Evolutionary conservation across 2,329 filamentous ascomycete genomes (phyloP).

Genomic region (Rutstroemia sp.): DNA sequence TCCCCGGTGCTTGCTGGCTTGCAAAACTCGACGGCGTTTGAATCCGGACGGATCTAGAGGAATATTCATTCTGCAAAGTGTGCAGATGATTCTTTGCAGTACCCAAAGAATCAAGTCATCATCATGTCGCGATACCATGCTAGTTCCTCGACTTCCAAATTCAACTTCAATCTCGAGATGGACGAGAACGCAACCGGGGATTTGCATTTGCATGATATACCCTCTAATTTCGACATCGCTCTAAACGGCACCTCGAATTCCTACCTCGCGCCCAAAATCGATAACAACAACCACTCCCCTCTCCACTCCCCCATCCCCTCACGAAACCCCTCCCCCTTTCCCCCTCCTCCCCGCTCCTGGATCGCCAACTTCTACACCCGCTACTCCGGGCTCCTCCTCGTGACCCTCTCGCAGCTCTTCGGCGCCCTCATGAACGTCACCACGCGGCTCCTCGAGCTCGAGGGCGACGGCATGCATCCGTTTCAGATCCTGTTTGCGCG

Average conservation of each 20-base stretch:
- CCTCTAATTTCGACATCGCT: background rate
- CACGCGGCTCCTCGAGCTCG: background rate
- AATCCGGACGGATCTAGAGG: no score
- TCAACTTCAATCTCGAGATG: background rate
- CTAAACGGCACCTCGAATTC: background rate
- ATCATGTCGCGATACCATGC: background rate
- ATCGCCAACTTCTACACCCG: background rate
- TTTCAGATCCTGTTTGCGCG: constrained; percentile 26
- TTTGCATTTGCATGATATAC: background rate
- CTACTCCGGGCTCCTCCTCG: background rate
- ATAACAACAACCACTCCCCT: background rate
- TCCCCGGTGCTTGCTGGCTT: no score
- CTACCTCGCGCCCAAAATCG: background rate
- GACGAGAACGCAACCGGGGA: background rate
- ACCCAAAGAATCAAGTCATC: no score
- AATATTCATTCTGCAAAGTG: no score
- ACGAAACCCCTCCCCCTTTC: background rate
- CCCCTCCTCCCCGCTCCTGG: background rate
- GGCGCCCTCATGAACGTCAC: background rate
- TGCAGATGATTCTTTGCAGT: no score
- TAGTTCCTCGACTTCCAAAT: background rate
- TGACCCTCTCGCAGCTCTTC: background rate
- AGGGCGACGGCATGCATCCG: background rate
- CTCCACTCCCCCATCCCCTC: background rate
- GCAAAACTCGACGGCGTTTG: no score